These are phyloP conservation scores for Fusarium sp. DNA, from an alignment of 2,329 filamentous ascomycete genomes.

Conservation along the genomic window DNA sequence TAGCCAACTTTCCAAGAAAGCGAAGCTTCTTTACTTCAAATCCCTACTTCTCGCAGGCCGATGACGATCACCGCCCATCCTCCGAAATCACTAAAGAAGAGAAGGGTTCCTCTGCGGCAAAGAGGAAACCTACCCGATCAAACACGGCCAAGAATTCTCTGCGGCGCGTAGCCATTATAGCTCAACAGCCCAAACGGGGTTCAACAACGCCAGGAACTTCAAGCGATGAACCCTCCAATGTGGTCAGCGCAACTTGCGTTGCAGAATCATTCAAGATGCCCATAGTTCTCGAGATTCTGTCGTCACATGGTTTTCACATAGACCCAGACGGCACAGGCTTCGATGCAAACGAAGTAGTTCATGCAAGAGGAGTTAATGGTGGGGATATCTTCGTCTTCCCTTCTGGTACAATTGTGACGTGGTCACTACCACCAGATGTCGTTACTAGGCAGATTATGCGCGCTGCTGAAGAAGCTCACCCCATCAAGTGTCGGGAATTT, in stretches of 20 bases:
- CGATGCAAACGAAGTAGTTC: conserved; percentile 70
- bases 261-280: conserved; percentile 74
- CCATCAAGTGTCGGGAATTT: conserved; percentile 76
- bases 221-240: conserved; percentile 54
- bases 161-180: conserved; percentile 85
- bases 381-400: conserved; percentile 97
- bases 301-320: conserved; percentile 68
- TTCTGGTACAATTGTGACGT: conserved; percentile 91
- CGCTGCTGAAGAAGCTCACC: conserved; percentile 80
- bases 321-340: conserved; percentile 72
- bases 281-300: conserved; percentile 66
- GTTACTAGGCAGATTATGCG: conserved; percentile 78
- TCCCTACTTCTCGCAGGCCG: conserved; percentile 60
- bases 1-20: conserved; percentile 61
- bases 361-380: conserved; percentile 69
- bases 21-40: conserved; percentile 76
- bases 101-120: conserved; percentile 44
- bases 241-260: conserved; percentile 69
- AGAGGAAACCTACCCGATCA: conserved; percentile 60
- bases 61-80: conserved; percentile 44
- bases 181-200: conserved; percentile 68
- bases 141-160: conserved; percentile 75
- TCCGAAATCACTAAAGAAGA: conserved; percentile 38
- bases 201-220: conserved; percentile 39
- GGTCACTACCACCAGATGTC: conserved; percentile 83